phyloP scores from a whole-genome alignment of 345 rosid species.

The Limnanthes douglasii region DNA sequence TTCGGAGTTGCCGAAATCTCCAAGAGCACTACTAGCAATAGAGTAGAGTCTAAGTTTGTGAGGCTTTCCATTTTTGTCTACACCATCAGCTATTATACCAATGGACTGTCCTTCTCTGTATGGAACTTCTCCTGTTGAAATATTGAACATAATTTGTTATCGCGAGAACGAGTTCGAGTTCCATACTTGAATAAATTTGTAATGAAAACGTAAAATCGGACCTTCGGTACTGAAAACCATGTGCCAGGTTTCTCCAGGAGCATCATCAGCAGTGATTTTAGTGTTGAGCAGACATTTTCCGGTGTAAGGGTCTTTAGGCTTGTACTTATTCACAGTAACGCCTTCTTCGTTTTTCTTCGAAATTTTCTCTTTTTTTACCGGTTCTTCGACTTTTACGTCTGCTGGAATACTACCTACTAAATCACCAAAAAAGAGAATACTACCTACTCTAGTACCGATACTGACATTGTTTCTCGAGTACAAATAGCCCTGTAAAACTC shows the following conservation, averaged over 20 bases:
- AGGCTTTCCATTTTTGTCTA: conserved; percentile 87
- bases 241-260: conserved; percentile 99
- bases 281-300: conserved; percentile 86
- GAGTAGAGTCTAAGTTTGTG: conserved; percentile 89
- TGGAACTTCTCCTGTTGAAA: conserved; percentile 56
- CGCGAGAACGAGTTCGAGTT: background rate
- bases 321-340: conserved; percentile 62
- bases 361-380: conserved; percentile 39
- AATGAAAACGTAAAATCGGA: conserved; percentile 3
- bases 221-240: conserved; percentile 87
- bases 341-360: conserved; percentile 89
- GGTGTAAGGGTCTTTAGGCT: conserved; percentile 69
- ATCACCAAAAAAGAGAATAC: too few species aligned
- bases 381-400: conserved; percentile 75
- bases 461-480: conserved; percentile 28
- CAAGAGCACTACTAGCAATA: conserved; percentile 87
- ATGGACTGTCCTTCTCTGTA: conserved; percentile 93
- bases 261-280: conserved; percentile 91
- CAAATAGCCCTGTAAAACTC: conserved; percentile 13
- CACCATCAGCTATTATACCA: conserved; percentile 67
- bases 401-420: too few species aligned
- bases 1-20: conserved; percentile 85
- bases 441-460: conserved; percentile 28
- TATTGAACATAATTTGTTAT: background rate
- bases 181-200: background rate